These are phyloP conservation scores for Venustampulla echinocandica DNA, from an alignment of 495 filamentous ascomycete genomes.

Conservation along the genomic window DNA sequence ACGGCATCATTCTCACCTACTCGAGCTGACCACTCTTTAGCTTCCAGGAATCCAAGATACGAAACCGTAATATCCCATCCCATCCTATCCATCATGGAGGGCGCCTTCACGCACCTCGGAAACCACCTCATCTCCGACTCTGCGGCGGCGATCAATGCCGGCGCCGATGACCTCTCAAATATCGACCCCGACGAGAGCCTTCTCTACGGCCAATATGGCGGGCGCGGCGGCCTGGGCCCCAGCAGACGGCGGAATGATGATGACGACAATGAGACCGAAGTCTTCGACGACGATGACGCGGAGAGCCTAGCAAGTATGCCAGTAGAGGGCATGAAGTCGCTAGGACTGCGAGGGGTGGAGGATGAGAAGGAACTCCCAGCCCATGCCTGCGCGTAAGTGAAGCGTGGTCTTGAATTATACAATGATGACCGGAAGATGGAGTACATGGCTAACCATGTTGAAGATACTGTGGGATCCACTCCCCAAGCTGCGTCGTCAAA, in stretches of 20 bases:
- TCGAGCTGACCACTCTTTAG: background rate
- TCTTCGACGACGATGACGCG: conserved; percentile 80
- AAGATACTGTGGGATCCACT: conserved; percentile 97
- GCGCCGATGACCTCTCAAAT: conserved; percentile 51
- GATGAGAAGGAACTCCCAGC: conserved; percentile 89
- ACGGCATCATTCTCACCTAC: no score
- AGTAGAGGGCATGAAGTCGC: conserved; percentile 62
- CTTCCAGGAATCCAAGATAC: background rate
- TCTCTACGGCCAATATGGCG: conserved; percentile 56
- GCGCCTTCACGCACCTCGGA: conserved; percentile 76
- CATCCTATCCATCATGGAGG: conserved; percentile 54
- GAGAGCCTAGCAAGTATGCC: conserved; percentile 86
- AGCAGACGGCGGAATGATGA: conserved; percentile 55
- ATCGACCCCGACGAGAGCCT: conserved; percentile 71
- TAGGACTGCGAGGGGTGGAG: conserved; percentile 52
- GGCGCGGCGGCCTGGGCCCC: conserved; percentile 38
- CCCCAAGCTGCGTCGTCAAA: conserved; percentile 88
- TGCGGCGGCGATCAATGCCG: conserved; percentile 63
- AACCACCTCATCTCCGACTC: conserved; percentile 73
- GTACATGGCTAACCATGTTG: conserved; percentile 1
- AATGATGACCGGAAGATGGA: background rate
- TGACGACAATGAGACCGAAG: conserved; percentile 82
- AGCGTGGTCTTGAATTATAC: no score
- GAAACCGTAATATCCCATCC: no score
- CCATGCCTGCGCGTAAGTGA: conserved; percentile 91